Evolutionary conservation across 768 basidiomycete species (phyloP).

Genomic region (Pleurotus pulmonarius): DNA sequence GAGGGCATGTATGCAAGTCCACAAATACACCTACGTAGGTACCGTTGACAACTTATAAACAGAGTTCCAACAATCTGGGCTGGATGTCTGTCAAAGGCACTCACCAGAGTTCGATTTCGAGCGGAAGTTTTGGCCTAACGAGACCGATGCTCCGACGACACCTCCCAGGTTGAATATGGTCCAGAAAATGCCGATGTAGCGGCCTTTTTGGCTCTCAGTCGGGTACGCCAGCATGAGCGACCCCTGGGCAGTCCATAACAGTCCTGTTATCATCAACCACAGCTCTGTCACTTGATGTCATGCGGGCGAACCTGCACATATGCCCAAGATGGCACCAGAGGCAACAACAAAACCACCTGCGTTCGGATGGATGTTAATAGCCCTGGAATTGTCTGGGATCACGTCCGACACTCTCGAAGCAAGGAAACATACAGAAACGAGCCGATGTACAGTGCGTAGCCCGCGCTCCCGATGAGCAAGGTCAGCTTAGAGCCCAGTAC

Average conservation of each 20-base stretch:
- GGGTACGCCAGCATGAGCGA: constrained; percentile 82
- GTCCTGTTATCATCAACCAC: constrained; percentile 22
- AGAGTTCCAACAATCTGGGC: not conserved
- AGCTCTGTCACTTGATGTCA: not conserved
- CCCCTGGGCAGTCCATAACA: constrained; percentile 86
- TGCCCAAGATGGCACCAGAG: constrained; percentile 68
- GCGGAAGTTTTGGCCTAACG: constrained; percentile 66
- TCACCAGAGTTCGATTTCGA: constrained; percentile 39
- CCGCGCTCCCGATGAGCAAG: constrained; percentile 67
- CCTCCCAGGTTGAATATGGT: constrained; percentile 79
- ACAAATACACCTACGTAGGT: constrained; percentile 55
- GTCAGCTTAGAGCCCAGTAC: constrained; percentile 74
- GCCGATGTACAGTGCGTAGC: constrained; percentile 75
- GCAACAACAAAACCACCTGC: constrained; percentile 64
- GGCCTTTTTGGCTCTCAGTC: constrained; percentile 74
- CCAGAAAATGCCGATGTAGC: constrained; percentile 81
- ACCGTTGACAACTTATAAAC: constrained; percentile 52
- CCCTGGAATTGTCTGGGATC: constrained; percentile 32
- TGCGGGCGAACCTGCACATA: constrained; percentile 70
- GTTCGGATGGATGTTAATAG: constrained; percentile 62
- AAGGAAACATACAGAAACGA: constrained; percentile 56
- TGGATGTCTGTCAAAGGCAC: constrained; percentile 1
- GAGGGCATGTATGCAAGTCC: not conserved
- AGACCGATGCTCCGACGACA: constrained; percentile 75
- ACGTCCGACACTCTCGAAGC: too few relatives aligned